Evolutionary conservation across 805 yeast genomes (phyloP).

Genomic region (Spathaspora sp.): DNA sequence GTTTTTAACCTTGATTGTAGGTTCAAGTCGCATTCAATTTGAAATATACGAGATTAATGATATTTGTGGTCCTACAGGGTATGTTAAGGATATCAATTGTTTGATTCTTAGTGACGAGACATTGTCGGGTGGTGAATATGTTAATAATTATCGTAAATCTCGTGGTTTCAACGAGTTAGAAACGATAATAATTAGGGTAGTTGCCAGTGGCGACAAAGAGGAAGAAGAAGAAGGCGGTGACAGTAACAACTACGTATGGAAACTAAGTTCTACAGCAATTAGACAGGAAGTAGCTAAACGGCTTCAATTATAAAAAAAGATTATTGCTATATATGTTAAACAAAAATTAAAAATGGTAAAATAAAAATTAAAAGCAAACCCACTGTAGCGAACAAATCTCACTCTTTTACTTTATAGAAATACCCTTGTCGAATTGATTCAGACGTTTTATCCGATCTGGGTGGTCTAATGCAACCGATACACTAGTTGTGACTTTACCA

Average conservation of each 20-base stretch:
- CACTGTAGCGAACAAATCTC: not conserved
- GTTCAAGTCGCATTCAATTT: slow-evolving; percentile 44
- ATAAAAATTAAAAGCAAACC: not conserved
- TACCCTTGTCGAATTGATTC: slow-evolving; percentile 38
- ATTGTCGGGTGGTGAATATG: slow-evolving; percentile 62
- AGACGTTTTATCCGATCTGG: slow-evolving; percentile 63
- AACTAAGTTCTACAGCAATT: slow-evolving; percentile 81
- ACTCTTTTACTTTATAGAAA: slow-evolving; percentile 30
- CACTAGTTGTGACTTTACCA: slow-evolving; percentile 34
- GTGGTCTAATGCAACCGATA: slow-evolving; percentile 76
- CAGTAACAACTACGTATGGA: slow-evolving; percentile 50
- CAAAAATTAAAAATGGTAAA: not conserved
- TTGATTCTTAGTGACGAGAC: slow-evolving; percentile 83
- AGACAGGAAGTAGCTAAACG: slow-evolving; percentile 34
- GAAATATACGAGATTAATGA: slow-evolving; percentile 69
- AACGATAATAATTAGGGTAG: slow-evolving; percentile 39
- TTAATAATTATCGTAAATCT: slow-evolving; percentile 62
- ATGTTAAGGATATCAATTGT: slow-evolving; percentile 67
- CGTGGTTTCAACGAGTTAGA: slow-evolving; percentile 51
- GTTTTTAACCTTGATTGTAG: slow-evolving; percentile 41
- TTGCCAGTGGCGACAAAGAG: slow-evolving; percentile 50
- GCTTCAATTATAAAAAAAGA: not conserved
- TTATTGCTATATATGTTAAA: not conserved
- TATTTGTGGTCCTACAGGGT: slow-evolving; percentile 92
- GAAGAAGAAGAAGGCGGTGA: slow-evolving; percentile 20